A percentile compares a stretch with the other conserved stretches of the same genome.
Conservation (phyloP, 345 rosid genomes). For the thale cress (Arabidopsis thaliana) region DNA sequence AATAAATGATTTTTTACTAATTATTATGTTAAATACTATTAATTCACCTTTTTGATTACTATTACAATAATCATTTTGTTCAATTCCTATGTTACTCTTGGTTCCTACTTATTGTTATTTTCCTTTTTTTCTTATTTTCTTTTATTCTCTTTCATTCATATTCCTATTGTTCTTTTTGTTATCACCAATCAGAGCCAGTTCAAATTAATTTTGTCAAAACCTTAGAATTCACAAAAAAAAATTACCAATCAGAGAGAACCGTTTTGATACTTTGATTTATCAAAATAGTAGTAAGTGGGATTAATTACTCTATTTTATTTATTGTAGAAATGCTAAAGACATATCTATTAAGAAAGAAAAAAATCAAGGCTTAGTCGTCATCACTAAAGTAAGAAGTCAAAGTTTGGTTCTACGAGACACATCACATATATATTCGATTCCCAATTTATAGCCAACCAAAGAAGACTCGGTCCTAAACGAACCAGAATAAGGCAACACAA, state of each 20-base stretch:
- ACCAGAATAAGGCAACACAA: neutral
- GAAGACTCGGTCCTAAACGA: slow-evolving; percentile 10
- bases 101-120: no score
- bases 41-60: no score
- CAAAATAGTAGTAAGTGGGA: neutral
- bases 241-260: neutral
- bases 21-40: no score
- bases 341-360: neutral
- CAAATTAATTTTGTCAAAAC: no score
- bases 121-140: no score
- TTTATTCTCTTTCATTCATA: no score
- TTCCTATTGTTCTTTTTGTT: no score
- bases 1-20: no score
- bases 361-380: neutral
- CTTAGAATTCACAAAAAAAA: neutral
- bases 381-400: slow-evolving; percentile 4
- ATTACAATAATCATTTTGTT: no score
- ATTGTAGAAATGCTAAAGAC: neutral
- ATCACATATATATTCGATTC: slow-evolving; percentile 26
- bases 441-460: slow-evolving; percentile 27
- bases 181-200: no score
- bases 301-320: neutral
- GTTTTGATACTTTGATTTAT: neutral
- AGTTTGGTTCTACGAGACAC: slow-evolving; percentile 5
- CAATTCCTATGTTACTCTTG: no score